A percentile compares a stretch with the other conserved stretches of the same genome.
Conservation (phyloP, 495 filamentous ascomycete species). For the Hamigera avellanea region DNA sequence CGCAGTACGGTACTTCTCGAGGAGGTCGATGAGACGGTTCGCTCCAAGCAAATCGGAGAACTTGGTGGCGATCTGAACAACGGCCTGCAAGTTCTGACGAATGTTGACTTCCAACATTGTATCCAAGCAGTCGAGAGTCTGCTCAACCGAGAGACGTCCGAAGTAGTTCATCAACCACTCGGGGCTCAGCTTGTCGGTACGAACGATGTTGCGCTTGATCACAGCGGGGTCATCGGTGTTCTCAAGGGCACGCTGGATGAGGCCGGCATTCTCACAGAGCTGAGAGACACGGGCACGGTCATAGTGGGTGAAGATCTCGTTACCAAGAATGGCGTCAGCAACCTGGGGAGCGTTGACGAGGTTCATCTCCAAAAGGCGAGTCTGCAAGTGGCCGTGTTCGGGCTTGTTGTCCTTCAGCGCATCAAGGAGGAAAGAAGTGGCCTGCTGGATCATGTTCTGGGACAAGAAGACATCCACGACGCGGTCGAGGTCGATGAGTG, state of each 20-base stretch:
- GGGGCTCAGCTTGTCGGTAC: slow-evolving; percentile 66
- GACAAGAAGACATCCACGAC: slow-evolving; percentile 96
- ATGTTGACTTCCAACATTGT: slow-evolving; percentile 95
- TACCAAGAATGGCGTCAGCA: slow-evolving; percentile 91
- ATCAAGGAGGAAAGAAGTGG: slow-evolving; percentile 92
- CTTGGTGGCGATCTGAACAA: slow-evolving; percentile 91
- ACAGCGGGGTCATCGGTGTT: slow-evolving; percentile 81
- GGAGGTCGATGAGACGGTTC: slow-evolving; percentile 74
- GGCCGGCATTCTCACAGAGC: slow-evolving; percentile 83
- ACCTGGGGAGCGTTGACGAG: slow-evolving; percentile 92
- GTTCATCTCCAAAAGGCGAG: slow-evolving; percentile 95
- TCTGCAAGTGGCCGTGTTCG: slow-evolving; percentile 88
- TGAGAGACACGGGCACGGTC: slow-evolving; percentile 78
- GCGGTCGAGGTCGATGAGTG: slow-evolving; percentile 84
- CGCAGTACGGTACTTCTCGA: slow-evolving; percentile 93
- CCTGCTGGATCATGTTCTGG: slow-evolving; percentile 94
- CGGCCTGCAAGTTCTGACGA: slow-evolving; percentile 87
- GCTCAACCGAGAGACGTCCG: slow-evolving; percentile 85
- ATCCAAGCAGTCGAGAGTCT: slow-evolving; percentile 85
- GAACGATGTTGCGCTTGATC: slow-evolving; percentile 84
- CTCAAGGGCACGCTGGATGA: slow-evolving; percentile 82
- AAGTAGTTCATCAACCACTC: slow-evolving; percentile 93
- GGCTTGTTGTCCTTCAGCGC: slow-evolving; percentile 88
- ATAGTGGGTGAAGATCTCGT: slow-evolving; percentile 95
- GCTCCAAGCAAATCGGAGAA: slow-evolving; percentile 97